Percentiles rank a stretch among this genome's conserved stretches.
Conservation (phyloP, 257 asterid species). For the Solanum paucissectum region DNA sequence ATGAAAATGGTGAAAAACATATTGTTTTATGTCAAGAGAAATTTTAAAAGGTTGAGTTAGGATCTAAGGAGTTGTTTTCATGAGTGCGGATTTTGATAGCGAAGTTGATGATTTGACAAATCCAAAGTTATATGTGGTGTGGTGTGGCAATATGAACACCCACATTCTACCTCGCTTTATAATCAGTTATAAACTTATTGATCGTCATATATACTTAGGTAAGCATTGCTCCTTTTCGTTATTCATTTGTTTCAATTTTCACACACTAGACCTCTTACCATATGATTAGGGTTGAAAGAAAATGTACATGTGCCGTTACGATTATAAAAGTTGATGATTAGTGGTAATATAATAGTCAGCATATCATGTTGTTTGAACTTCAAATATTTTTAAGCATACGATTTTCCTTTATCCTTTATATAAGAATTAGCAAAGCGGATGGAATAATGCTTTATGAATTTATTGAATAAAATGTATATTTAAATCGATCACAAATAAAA, state of each 20-base stretch:
- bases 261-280: too few species aligned
- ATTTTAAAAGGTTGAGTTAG: constrained; percentile 37
- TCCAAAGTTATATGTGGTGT: constrained; percentile 51
- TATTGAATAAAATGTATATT: too few species aligned
- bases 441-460: too few species aligned
- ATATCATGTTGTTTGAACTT: too few species aligned
- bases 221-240: background rate
- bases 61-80: constrained; percentile 38
- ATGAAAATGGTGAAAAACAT: constrained; percentile 61
- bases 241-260: background rate
- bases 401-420: too few species aligned
- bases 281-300: too few species aligned
- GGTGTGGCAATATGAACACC: constrained; percentile 53
- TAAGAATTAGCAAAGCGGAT: too few species aligned
- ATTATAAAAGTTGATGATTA: too few species aligned
- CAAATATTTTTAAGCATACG: too few species aligned
- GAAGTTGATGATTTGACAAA: constrained; percentile 50
- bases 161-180: constrained; percentile 45
- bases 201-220: constrained; percentile 20
- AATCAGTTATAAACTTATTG: constrained; percentile 43
- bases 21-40: constrained; percentile 43
- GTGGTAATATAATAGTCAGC: too few species aligned
- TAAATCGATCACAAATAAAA: too few species aligned
- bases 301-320: too few species aligned
- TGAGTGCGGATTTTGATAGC: constrained; percentile 54